phyloP scores from a whole-genome alignment of 2,329 filamentous ascomycete genomes.

The Ploettnerulaceae sp. region DNA sequence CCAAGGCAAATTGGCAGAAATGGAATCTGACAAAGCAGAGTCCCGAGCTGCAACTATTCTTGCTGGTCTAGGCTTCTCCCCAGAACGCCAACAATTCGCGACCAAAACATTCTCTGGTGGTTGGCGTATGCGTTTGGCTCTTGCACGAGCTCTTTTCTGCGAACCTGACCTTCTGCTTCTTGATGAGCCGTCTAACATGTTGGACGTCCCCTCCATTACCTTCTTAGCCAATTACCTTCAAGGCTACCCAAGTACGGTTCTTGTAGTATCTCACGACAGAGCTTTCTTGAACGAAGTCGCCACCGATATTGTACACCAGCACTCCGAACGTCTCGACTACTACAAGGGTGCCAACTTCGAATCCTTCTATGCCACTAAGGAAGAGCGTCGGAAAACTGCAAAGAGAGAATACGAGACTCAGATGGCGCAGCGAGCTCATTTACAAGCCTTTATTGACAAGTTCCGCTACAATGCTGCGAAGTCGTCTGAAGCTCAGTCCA shows the following conservation, averaged over 20 bases:
- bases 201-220: conserved; percentile 99
- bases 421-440: conserved; percentile 86
- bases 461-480: conserved; percentile 99
- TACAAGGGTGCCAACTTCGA: conserved; percentile 98
- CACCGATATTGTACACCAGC: conserved; percentile 98
- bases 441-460: conserved; percentile 99
- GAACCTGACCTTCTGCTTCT: conserved; percentile 93
- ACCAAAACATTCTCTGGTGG: conserved; percentile 99
- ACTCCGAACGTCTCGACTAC: conserved; percentile 95
- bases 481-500: conserved; percentile 94
- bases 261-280: conserved; percentile 98
- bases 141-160: conserved; percentile 94
- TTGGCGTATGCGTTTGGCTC: conserved; percentile 97
- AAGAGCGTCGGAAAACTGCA: conserved; percentile 93
- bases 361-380: conserved; percentile 93
- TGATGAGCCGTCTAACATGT: conserved; percentile 99
- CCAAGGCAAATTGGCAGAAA: conserved; percentile 87
- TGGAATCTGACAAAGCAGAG: conserved; percentile 99
- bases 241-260: conserved; percentile 84
- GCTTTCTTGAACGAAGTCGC: conserved; percentile 98
- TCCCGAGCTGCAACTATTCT: conserved; percentile 92
- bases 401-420: conserved; percentile 98
- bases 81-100: conserved; percentile 84
- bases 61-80: conserved; percentile 92
- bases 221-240: conserved; percentile 97